Evolutionary conservation across 1,139 yeast species (phyloP).

Genomic region (Diutina catenulata): DNA sequence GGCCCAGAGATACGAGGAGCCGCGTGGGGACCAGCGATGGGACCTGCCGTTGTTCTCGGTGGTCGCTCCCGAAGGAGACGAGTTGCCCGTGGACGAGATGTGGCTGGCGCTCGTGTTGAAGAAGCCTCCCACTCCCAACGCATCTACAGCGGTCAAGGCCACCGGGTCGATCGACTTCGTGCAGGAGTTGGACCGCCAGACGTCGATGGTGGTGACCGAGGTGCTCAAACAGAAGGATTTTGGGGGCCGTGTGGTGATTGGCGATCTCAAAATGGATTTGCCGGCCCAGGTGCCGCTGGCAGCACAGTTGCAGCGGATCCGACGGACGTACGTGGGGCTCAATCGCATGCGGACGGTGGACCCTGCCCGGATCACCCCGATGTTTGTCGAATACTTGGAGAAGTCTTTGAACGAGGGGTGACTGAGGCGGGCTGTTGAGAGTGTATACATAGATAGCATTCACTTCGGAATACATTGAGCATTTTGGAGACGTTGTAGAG

Average conservation of each 20-base stretch:
- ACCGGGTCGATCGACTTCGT: conserved; percentile 65
- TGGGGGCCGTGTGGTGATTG: conserved; percentile 38
- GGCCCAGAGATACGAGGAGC: conserved; percentile 86
- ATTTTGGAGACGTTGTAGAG: too few relatives aligned
- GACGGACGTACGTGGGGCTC: conserved; percentile 70
- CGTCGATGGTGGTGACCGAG: conserved; percentile 50
- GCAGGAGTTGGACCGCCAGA: conserved; percentile 65
- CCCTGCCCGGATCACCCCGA: conserved; percentile 47
- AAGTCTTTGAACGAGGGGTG: conserved; percentile 12
- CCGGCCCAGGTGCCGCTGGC: conserved; percentile 56
- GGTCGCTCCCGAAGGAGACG: conserved; percentile 43
- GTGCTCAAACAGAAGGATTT: conserved; percentile 48
- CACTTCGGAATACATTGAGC: too few relatives aligned
- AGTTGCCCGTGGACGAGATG: conserved; percentile 51
- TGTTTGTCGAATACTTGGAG: conserved; percentile 67
- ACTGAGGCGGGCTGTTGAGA: too few relatives aligned
- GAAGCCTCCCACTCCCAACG: conserved; percentile 60
- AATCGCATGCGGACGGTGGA: conserved; percentile 72
- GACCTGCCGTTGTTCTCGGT: conserved; percentile 82
- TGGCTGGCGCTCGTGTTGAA: conserved; percentile 61
- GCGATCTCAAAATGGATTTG: conserved; percentile 38
- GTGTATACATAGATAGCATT: too few relatives aligned
- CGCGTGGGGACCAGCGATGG: conserved; percentile 80
- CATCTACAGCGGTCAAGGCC: conserved; percentile 64
- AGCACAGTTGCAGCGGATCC: conserved; percentile 71